phyloP scores from a whole-genome alignment of 1,284 basidiomycete species.

The Fomitopsis schrenkii region DNA sequence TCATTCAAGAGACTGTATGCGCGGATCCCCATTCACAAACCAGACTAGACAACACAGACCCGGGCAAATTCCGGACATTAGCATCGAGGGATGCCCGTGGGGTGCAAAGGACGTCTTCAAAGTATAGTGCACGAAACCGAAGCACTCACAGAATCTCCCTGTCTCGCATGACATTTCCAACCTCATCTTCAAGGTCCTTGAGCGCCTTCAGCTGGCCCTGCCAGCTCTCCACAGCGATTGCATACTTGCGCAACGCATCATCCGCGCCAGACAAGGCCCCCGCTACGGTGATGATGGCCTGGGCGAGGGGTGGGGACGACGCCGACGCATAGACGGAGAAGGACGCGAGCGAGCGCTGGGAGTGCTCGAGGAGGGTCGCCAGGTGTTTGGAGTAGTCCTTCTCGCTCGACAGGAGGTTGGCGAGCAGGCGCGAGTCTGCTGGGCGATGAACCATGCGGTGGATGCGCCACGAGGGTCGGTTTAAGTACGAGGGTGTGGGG shows the following conservation, averaged over 20 bases:
- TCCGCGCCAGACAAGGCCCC: constrained; percentile 58
- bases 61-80: too few relatives aligned
- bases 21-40: too few relatives aligned
- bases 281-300: constrained; percentile 56
- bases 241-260: constrained; percentile 62
- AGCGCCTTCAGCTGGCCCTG: constrained; percentile 54
- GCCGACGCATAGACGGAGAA: constrained; percentile 72
- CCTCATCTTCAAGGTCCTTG: constrained; percentile 57
- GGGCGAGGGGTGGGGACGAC: constrained; percentile 51
- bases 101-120: too few relatives aligned
- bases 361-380: constrained; percentile 48
- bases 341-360: constrained; percentile 58
- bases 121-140: too few relatives aligned
- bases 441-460: constrained; percentile 64
- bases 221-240: constrained; percentile 59
- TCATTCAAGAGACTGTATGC: too few relatives aligned
- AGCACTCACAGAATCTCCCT: constrained; percentile 70
- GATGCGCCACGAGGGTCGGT: background rate
- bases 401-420: constrained; percentile 62
- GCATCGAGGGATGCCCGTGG: too few relatives aligned
- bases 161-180: constrained; percentile 64
- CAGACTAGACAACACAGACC: too few relatives aligned
- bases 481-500: background rate
- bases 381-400: constrained; percentile 68
- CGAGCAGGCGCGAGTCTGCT: constrained; percentile 65